These are phyloP conservation scores for Tetrahymena elliotti DNA, from an alignment of 73 alveolate species.

Conservation along the genomic window DNA sequence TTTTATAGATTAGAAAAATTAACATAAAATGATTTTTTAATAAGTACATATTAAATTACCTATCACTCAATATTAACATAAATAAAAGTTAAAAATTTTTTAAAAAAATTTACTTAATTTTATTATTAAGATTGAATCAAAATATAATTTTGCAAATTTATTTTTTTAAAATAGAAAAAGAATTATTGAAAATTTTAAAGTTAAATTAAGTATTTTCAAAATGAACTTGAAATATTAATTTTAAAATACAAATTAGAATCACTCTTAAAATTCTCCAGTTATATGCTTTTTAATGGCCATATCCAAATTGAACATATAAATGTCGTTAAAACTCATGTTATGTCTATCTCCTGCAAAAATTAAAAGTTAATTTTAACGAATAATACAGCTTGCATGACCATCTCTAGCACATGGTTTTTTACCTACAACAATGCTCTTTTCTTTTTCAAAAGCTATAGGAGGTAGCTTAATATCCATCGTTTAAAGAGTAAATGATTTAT, in stretches of 20 bases:
- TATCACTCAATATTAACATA: too few relatives aligned
- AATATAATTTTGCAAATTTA: too few relatives aligned
- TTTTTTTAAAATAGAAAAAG: too few relatives aligned
- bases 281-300: background rate
- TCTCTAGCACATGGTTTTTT: constrained; percentile 65
- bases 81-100: too few relatives aligned
- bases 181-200: too few relatives aligned
- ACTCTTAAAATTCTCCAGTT: background rate
- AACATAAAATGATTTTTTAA: too few relatives aligned
- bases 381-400: constrained; percentile 49
- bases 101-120: too few relatives aligned
- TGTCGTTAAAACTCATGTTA: constrained; percentile 65
- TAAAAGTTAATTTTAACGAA: constrained; percentile 36
- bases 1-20: too few relatives aligned
- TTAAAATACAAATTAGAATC: too few relatives aligned
- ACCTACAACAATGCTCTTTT: background rate
- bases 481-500: background rate
- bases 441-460: background rate
- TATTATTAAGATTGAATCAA: too few relatives aligned
- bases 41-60: too few relatives aligned
- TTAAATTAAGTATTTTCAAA: background rate
- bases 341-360: constrained; percentile 71
- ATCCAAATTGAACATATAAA: constrained; percentile 20
- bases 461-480: background rate
- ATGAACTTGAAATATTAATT: too few relatives aligned